A percentile compares a stretch with the other conserved stretches of the same genome.
Conservation (phyloP, 2,329 filamentous ascomycete genomes). For the Mycosphaerelloides madeirae region DNA sequence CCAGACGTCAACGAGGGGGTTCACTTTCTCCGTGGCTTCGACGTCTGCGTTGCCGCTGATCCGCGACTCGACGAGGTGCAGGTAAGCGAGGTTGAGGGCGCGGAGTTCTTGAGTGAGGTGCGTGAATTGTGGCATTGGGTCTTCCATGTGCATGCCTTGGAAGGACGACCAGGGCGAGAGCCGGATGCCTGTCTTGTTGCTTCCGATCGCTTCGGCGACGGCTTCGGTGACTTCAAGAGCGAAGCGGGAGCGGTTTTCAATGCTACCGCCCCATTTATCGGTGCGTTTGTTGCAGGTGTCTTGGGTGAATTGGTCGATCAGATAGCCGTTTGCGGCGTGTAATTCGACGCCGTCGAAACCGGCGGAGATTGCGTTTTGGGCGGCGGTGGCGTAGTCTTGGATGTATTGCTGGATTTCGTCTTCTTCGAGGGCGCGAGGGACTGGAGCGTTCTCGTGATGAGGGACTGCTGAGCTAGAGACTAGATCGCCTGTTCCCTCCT, state of each 20-base stretch:
- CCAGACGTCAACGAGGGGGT: conserved; percentile 46
- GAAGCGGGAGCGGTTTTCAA: conserved; percentile 53
- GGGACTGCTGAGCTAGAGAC: conserved; percentile 29
- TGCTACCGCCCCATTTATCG: conserved; percentile 48
- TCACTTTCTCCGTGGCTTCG: conserved; percentile 33
- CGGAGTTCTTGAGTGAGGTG: conserved; percentile 47
- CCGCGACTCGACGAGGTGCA: conserved; percentile 58
- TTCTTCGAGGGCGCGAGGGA: conserved; percentile 34
- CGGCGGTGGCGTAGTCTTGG: conserved; percentile 44
- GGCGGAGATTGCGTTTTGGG: conserved; percentile 50
- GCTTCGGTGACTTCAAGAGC: conserved; percentile 51
- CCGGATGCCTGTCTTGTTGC: conserved; percentile 48
- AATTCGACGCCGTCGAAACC: conserved; percentile 54
- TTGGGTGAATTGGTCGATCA: conserved; percentile 51
- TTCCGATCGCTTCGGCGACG: conserved; percentile 42
- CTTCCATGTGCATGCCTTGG: conserved; percentile 57
- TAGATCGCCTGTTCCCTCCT: conserved; percentile 23
- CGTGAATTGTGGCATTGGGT: conserved; percentile 58
- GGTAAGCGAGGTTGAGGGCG: conserved; percentile 51
- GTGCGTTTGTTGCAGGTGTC: conserved; percentile 48
- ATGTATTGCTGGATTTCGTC: conserved; percentile 41
- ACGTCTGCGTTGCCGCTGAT: conserved; percentile 42
- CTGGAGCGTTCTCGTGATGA: conserved; percentile 16
- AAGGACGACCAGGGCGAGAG: conserved; percentile 57
- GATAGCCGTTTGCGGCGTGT: conserved; percentile 49